Conservation (phyloP, 202 grass and related monocot species). For the Cymbopogon flexuosus region DNA sequence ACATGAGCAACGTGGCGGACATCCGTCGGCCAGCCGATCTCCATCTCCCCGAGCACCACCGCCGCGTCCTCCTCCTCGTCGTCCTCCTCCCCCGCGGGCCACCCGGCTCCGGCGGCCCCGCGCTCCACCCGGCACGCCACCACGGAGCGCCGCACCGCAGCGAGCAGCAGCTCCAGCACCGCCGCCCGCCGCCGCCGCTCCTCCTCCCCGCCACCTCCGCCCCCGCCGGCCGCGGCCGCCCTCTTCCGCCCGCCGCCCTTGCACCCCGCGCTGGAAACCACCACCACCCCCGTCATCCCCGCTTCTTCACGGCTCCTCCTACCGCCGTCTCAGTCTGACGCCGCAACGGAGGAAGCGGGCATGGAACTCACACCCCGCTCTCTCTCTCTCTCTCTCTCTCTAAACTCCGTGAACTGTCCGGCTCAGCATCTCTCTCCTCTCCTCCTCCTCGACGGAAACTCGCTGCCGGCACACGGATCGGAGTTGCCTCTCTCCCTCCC, state of each 20-base stretch:
- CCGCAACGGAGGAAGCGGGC: background rate
- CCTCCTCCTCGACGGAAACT: background rate
- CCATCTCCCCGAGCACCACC: constrained; percentile 48
- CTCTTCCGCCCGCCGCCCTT: constrained; percentile 43
- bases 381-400: background rate
- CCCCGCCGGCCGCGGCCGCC: background rate
- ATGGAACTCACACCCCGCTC: background rate
- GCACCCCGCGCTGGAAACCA: constrained; percentile 72
- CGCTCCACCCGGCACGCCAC: constrained; percentile 77
- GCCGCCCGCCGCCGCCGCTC: constrained; percentile 61
- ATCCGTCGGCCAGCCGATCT: constrained; percentile 90
- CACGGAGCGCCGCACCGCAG: constrained; percentile 70
- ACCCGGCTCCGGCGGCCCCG: constrained; percentile 6
- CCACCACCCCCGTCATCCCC: constrained; percentile 66
- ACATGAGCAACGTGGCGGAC: constrained; percentile 80
- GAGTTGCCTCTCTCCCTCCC: background rate
- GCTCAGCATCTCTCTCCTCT: background rate
- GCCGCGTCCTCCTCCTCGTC: background rate
- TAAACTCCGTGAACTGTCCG: background rate
- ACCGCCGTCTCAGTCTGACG: background rate
- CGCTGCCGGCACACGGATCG: background rate
- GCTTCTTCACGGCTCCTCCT: background rate
- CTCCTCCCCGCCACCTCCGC: constrained; percentile 32
- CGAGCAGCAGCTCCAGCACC: constrained; percentile 54
- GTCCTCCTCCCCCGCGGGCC: background rate